Conservation (phyloP, 148 eudicot species). For the Nyssa sinensis region DNA sequence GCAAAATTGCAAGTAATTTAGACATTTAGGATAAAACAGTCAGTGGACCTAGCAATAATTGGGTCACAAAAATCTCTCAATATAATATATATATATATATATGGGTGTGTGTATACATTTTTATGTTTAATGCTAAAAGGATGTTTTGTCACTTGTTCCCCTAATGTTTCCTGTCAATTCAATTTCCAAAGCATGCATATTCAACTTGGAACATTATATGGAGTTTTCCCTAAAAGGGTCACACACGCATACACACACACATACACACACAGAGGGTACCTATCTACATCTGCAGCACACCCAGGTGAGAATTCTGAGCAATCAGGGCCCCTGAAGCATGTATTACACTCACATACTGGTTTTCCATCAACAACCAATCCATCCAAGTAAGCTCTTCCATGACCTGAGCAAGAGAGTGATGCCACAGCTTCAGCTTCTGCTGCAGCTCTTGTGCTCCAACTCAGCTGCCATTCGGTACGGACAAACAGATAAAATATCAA, state of each 20-base stretch:
- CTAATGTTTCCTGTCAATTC: neutral
- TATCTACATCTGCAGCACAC: constrained; percentile 12
- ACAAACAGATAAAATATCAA: constrained; percentile 5
- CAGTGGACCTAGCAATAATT: neutral
- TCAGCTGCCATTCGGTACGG: neutral
- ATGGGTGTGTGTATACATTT: neutral
- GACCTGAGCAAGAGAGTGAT: constrained; percentile 18
- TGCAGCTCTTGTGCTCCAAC: constrained; percentile 13
- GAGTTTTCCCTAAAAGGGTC: neutral
- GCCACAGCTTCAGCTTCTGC: constrained; percentile 19
- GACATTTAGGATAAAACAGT: neutral
- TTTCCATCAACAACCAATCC: constrained; percentile 11
- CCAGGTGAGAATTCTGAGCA: neutral
- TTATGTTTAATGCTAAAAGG: neutral
- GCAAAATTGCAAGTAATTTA: neutral
- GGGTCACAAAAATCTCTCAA: neutral
- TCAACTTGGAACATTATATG: neutral
- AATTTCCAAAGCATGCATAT: neutral
- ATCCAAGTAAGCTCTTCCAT: constrained; percentile 23
- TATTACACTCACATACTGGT: constrained; percentile 18
- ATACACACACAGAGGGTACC: constrained; percentile 7
- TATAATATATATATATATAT: too few species aligned
- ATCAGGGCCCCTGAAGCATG: constrained; percentile 17
- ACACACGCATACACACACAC: neutral
- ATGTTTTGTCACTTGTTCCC: neutral